Conservation (phyloP, 345 rosid genomes). For the Arabidopsis arenosa region DNA sequence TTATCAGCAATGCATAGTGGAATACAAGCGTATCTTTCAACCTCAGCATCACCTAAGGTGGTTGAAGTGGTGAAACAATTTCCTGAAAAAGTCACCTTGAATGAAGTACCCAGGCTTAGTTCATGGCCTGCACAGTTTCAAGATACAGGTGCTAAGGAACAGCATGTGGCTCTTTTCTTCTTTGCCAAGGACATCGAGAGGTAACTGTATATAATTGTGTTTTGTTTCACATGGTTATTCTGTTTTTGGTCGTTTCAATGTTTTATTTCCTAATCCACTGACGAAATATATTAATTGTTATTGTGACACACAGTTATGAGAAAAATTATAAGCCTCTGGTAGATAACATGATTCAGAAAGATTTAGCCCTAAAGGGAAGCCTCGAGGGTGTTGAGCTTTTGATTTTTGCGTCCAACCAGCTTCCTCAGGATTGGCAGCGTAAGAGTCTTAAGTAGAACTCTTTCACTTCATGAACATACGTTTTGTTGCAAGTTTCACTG, state of each 20-base stretch:
- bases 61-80: constrained; percentile 63
- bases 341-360: constrained; percentile 79
- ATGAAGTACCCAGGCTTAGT: constrained; percentile 79
- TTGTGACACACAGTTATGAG: constrained; percentile 66
- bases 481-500: constrained; percentile 14
- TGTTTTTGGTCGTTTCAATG: constrained; percentile 25
- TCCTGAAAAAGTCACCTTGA: constrained; percentile 63
- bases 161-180: constrained; percentile 91
- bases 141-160: constrained; percentile 69
- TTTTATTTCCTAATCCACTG: constrained; percentile 19
- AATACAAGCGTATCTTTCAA: constrained; percentile 81
- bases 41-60: constrained; percentile 73
- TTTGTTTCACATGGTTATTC: constrained; percentile 4
- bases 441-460: constrained; percentile 50
- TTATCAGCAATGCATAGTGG: constrained; percentile 56
- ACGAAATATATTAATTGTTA: constrained; percentile 26
- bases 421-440: constrained; percentile 86
- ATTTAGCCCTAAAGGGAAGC: constrained; percentile 84
- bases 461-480: constrained; percentile 13
- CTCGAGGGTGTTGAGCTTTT: constrained; percentile 76
- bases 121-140: constrained; percentile 88
- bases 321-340: constrained; percentile 73
- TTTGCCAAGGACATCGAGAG: constrained; percentile 91
- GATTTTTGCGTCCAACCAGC: constrained; percentile 85
- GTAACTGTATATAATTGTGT: constrained; percentile 45